Conservation (phyloP, 2,329 filamentous ascomycete genomes). For the Botrytis squamosa region DNA sequence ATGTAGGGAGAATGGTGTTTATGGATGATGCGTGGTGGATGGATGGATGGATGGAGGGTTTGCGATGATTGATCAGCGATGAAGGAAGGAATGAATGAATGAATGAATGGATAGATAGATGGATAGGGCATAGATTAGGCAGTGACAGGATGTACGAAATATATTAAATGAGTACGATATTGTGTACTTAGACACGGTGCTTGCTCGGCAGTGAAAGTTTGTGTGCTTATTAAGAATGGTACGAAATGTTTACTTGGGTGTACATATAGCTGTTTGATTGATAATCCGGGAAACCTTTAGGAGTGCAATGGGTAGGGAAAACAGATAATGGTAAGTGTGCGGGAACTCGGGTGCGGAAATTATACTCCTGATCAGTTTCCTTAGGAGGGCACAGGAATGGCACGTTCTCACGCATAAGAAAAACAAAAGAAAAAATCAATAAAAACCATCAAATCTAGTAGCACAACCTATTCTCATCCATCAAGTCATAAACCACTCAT, state of each 20-base stretch:
- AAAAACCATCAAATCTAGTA: background rate
- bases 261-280: background rate
- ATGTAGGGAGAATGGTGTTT: background rate
- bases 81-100: background rate
- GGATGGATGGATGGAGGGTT: background rate
- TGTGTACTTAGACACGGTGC: background rate
- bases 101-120: background rate
- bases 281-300: background rate
- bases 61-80: background rate
- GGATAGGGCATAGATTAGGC: background rate
- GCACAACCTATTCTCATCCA: background rate
- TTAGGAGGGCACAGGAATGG: background rate
- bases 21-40: background rate
- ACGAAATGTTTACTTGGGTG: background rate
- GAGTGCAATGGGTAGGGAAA: rapidly evolving
- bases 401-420: background rate
- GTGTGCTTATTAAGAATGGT: background rate
- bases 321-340: rapidly evolving
- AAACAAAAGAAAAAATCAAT: background rate
- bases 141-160: background rate
- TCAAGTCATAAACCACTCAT: background rate
- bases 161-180: background rate
- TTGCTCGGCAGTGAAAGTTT: background rate
- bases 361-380: background rate
- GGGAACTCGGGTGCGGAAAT: background rate